Percentiles rank a stretch among this genome's conserved stretches.
Evolutionary conservation across 75 land plant species (phyloP).

Genomic region (Cryptomeria japonica): DNA sequence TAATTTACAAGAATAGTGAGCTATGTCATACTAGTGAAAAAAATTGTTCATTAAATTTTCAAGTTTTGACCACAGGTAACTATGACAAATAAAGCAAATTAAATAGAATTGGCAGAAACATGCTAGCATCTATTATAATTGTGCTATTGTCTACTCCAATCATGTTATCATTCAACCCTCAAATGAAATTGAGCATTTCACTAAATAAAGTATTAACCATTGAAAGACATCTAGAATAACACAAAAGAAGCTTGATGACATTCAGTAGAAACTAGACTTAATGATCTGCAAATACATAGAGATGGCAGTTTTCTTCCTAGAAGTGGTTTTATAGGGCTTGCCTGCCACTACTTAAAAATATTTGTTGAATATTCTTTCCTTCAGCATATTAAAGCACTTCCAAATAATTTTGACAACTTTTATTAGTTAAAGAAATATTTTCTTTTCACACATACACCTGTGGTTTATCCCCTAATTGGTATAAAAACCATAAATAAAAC

Average conservation of each 20-base stretch:
- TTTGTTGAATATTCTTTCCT: background rate
- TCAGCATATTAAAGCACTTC: background rate
- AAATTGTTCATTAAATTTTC: no score
- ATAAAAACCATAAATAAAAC: background rate
- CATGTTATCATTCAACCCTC: background rate
- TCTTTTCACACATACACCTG: background rate
- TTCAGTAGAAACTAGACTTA: background rate
- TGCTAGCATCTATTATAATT: no score
- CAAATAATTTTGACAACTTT: background rate
- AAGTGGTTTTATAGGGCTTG: background rate
- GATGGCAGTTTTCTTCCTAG: background rate
- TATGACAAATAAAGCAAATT: background rate
- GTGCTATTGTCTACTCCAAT: background rate
- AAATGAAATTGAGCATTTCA: background rate
- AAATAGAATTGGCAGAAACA: background rate
- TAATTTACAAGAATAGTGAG: no score
- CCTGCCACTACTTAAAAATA: background rate
- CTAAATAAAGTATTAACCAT: background rate
- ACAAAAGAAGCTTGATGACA: background rate
- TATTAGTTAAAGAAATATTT: background rate
- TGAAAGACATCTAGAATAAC: no score
- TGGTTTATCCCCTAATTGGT: background rate
- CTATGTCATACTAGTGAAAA: background rate
- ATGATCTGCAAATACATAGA: background rate
- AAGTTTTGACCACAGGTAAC: background rate